Conservation (phyloP, 495 filamentous ascomycete genomes). For the Aspergillus olivimuriae region DNA sequence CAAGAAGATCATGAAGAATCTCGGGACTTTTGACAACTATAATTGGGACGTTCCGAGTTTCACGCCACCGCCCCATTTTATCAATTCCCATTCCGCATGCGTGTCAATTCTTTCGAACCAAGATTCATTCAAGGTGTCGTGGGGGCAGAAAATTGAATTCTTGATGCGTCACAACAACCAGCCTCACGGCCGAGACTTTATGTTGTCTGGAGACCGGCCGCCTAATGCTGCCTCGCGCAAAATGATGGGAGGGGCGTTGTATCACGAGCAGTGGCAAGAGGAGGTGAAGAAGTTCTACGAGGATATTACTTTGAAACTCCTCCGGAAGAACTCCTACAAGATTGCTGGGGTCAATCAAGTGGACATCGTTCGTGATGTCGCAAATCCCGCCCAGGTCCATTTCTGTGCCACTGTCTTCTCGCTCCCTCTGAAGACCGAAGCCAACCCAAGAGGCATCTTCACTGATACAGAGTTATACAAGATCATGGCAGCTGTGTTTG, state of each 20-base stretch:
- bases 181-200: conserved; percentile 43
- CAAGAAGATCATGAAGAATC: conserved; percentile 40
- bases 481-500: conserved; percentile 52
- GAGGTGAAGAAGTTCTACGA: conserved; percentile 49
- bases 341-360: conserved; percentile 52
- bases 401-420: conserved; percentile 57
- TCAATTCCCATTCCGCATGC: conserved; percentile 46
- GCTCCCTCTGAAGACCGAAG: conserved; percentile 55
- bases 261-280: conserved; percentile 42
- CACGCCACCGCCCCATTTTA: conserved; percentile 26
- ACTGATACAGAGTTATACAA: conserved; percentile 54
- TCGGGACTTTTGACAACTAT: conserved; percentile 43
- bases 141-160: conserved; percentile 48
- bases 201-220: conserved; percentile 48
- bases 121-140: conserved; percentile 49
- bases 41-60: conserved; percentile 41
- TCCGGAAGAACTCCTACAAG: conserved; percentile 42
- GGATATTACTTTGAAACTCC: conserved; percentile 43
- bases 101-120: conserved; percentile 42
- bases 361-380: conserved; percentile 58
- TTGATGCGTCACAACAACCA: conserved; percentile 36
- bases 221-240: conserved; percentile 40
- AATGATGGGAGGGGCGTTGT: conserved; percentile 43
- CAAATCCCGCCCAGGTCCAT: conserved; percentile 54
- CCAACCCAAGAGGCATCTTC: conserved; percentile 52